Evolutionary conservation across 139 green algal genomes (phyloP), one percentile per base, ranked within the genome.

Genomic region (Zygnema cylindricum): DNA sequence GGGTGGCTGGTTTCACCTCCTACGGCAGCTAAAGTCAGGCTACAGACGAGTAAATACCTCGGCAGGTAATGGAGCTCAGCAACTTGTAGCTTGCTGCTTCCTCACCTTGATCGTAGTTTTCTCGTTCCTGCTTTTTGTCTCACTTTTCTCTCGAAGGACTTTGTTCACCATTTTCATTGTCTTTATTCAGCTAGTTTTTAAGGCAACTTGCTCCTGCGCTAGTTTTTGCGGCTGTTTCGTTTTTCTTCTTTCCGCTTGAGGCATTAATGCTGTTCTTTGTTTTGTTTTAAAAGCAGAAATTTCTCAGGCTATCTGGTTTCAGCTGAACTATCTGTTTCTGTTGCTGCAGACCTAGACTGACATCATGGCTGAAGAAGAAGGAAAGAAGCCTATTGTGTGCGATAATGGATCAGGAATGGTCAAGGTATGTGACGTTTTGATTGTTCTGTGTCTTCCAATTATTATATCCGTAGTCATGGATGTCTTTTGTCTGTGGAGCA

Each of bases 331-430:
- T 30, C 57, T 73, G 57, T 79, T 79, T 79, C 39, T 25, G 3
- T 79, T 16, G 71, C 40, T 40, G 71, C 71, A 39, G 33, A 85
- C 83, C 11, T 16, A 42, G 25, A 41, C 33, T 40, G 33, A 55
- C 77, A 87, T 79, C 7, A 69, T 85, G 77, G 35, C 35, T 63
- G 49, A 63, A 63, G 49, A 63, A 16, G 49, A 63, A 16, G 49
- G 49, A 63, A 63, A 63, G 49, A 63, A 91, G 76, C 97, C 97
- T 25, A 93, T 99, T 16, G 97, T 99, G 36, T 98, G 96, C 91
- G 97, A 99, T 94, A 99, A 99, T 96, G 97, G 97, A 43, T 98
- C 95, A 43, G 97, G 97, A 73, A 98, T 99, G 97, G 97, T 99
- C 36, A 99, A 99, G 94, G 77, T 89, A 35, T 32, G 84, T 35